Percentiles rank a stretch among this genome's conserved stretches.
phyloP scores from a whole-genome alignment of 495 filamentous ascomycete species.

The Glutinoglossum americanum region DNA sequence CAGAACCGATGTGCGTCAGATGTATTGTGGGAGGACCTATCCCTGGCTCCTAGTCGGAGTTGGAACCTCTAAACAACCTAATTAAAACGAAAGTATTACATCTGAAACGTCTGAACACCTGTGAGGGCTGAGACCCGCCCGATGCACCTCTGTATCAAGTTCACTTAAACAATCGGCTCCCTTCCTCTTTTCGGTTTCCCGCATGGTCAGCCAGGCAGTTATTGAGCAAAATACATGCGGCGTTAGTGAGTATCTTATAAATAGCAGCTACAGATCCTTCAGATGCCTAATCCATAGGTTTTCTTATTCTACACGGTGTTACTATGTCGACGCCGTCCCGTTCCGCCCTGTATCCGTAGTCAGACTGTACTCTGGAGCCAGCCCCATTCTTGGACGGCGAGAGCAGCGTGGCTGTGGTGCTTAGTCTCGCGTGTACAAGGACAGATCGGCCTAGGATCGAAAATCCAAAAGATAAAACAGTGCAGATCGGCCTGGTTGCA shows the following conservation, averaged over 20 bases:
- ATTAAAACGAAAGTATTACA: neutral
- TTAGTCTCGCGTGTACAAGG: neutral
- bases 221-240: neutral
- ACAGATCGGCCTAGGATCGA: conserved; percentile 1
- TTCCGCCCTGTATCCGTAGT: neutral
- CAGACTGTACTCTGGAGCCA: neutral
- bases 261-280: neutral
- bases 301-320: neutral
- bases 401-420: neutral
- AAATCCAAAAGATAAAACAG: neutral
- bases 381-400: neutral
- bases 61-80: neutral
- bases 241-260: neutral
- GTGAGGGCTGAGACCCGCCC: neutral
- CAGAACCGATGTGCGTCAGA: neutral
- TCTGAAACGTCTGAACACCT: neutral
- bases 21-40: neutral
- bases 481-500: conserved; percentile 1
- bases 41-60: neutral
- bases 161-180: neutral
- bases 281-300: neutral
- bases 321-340: neutral
- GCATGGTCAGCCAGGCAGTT: neutral
- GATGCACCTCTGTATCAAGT: neutral
- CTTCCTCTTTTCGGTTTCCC: neutral